phyloP scores from a whole-genome alignment of 106 monocot species.

The Platanthera zijinensis region DNA sequence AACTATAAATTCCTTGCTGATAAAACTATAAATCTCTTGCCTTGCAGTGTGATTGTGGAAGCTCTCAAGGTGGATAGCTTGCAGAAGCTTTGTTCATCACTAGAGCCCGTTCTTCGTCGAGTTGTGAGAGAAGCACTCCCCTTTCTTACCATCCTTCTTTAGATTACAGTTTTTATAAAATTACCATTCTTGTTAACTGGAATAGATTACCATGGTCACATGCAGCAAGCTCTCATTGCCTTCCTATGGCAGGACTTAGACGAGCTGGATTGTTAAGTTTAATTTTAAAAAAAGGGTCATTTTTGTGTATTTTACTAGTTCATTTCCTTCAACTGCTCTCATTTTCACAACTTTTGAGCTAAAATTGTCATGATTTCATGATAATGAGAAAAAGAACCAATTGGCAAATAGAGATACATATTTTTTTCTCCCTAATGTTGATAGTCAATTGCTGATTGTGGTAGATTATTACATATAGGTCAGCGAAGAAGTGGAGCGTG shows the following conservation, averaged over 20 bases:
- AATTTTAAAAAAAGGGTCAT: too few relatives aligned
- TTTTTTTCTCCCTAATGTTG: not conserved
- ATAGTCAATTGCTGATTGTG: not conserved
- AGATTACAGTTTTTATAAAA: not conserved
- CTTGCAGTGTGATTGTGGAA: constrained; percentile 45
- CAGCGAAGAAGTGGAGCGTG: constrained; percentile 79
- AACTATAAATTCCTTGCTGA: not conserved
- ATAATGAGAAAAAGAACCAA: too few relatives aligned
- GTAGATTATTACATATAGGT: constrained; percentile 24
- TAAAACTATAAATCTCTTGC: not conserved
- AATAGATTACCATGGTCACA: not conserved
- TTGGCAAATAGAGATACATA: too few relatives aligned
- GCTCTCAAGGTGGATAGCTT: constrained; percentile 51
- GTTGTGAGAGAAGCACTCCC: constrained; percentile 29
- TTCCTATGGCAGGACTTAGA: too few relatives aligned
- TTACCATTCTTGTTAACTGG: not conserved
- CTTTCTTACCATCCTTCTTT: not conserved
- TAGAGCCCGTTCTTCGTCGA: constrained; percentile 60
- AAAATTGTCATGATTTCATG: too few relatives aligned
- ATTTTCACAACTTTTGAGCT: too few relatives aligned
- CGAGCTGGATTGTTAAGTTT: too few relatives aligned
- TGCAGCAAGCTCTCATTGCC: too few relatives aligned
- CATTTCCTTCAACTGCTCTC: too few relatives aligned
- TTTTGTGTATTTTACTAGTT: too few relatives aligned
- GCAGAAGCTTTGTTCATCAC: constrained; percentile 54